These are phyloP conservation scores for Saturnispora bothae DNA, from an alignment of 805 yeast species.

Conservation along the genomic window DNA sequence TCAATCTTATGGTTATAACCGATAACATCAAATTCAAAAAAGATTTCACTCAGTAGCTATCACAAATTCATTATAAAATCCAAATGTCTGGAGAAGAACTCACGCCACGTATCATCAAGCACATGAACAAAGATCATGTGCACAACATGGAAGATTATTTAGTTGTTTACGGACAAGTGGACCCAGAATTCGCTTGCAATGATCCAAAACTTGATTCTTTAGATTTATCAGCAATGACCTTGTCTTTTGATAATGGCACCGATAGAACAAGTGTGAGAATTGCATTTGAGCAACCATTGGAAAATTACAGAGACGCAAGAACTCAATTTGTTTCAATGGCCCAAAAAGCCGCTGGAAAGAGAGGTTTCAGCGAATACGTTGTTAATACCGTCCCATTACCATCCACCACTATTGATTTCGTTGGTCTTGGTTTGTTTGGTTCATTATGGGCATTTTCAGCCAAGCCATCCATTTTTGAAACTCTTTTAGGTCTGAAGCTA, in stretches of 20 bases:
- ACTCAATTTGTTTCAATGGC: slow-evolving; percentile 63
- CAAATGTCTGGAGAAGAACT: not conserved
- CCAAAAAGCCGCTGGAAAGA: slow-evolving; percentile 50
- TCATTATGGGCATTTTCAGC: slow-evolving; percentile 8
- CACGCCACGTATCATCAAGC: slow-evolving; percentile 43
- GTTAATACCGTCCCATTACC: slow-evolving; percentile 12
- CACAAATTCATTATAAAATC: too few species aligned
- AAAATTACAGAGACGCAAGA: slow-evolving; percentile 35
- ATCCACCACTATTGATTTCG: slow-evolving; percentile 34
- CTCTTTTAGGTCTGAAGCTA: slow-evolving; percentile 6
- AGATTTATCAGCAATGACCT: slow-evolving; percentile 33
- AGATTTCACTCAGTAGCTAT: too few species aligned
- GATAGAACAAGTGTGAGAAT: slow-evolving; percentile 27
- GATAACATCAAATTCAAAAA: too few species aligned
- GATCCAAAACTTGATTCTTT: slow-evolving; percentile 37
- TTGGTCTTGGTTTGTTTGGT: slow-evolving; percentile 13
- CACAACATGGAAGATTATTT: slow-evolving; percentile 66
- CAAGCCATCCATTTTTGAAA: slow-evolving; percentile 7
- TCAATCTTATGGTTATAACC: too few species aligned
- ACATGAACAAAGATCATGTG: slow-evolving; percentile 73
- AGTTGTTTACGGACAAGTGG: slow-evolving; percentile 39
- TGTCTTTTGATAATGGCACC: slow-evolving; percentile 26
- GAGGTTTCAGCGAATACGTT: slow-evolving; percentile 44
- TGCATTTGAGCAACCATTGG: slow-evolving; percentile 43
- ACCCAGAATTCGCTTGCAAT: slow-evolving; percentile 11